Evolutionary conservation across 306 rosid species (phyloP), one percentile per base, ranked within the genome.

Genomic region (Quercus agrifolia): DNA sequence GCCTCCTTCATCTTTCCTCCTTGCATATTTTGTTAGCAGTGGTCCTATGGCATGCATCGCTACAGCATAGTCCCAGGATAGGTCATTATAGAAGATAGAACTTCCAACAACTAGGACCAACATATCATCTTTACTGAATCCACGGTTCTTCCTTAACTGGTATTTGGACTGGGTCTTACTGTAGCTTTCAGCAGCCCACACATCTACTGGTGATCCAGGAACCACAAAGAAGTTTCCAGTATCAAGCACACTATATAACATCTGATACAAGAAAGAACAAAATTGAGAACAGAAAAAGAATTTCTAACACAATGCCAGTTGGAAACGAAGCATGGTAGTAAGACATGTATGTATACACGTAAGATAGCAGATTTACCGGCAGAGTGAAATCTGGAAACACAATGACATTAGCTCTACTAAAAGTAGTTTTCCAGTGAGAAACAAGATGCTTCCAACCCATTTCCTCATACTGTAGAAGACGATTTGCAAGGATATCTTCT

Each of bases 41-140:
- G 97, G 99, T 72, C 93, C 98, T 74, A 95, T 82, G 79, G 90
- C 74, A 82, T 90, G 98, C 97, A 93, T 93, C n/a, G 94, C 97
- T 84, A 93, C 96, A 56, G 97, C 93, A 91, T 90, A 90, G 84
- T 91, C 98, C 98, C 97, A 90, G 17, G 97, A 87, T 74, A 85
- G 84, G 76, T 91, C 87, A 85, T 87, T 85, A 70, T 85, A 89
- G 87, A 89, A 91, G 83, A 90, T 81, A 77, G 97, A 84, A 78
- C 96, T 95, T 78, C 99, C 98, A 74, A 93, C 87, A 73, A 95
- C 90, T 74, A 95, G 82, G 84, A 95, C 92, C 84, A 93, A 81
- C 81, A 90, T 73, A 85, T 95, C 99, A 79, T 82, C 82, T 83
- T 81, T 83, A 74, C 83, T 74, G 71, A 90, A 90, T 83, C 94